phyloP scores from a whole-genome alignment of 1,284 basidiomycete genomes.

The Entoloma clypeatum region DNA sequence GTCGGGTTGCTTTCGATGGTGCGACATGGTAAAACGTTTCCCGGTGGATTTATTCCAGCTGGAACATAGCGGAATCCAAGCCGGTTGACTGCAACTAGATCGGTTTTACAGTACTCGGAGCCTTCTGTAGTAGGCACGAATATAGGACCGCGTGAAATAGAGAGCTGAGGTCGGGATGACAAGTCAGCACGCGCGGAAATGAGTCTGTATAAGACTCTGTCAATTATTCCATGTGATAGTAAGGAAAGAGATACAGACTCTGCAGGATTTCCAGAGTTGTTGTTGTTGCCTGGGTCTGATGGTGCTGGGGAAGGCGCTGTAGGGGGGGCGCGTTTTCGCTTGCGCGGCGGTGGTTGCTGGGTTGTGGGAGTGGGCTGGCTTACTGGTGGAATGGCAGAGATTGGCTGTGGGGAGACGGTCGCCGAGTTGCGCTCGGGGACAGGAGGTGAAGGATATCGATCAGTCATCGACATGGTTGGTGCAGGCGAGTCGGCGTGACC shows the following conservation, averaged over 20 bases:
- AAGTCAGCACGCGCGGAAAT: conserved; percentile 62
- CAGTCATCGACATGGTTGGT: conserved; percentile 19
- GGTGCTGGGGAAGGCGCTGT: conserved; percentile 43
- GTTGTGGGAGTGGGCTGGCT: conserved; percentile 2
- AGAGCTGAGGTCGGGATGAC: conserved; percentile 59
- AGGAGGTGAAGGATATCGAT: conserved; percentile 26
- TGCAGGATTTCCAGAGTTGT: conserved; percentile 30
- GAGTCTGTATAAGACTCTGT: conserved; percentile 36
- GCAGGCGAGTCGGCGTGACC: conserved; percentile 3
- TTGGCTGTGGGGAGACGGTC: conserved; percentile 13
- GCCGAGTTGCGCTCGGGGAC: conserved; percentile 16
- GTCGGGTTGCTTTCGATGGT: conserved; percentile 75
- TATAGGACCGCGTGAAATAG: conserved; percentile 65
- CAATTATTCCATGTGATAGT: neutral
- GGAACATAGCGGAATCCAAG: conserved; percentile 78
- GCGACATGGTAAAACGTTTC: conserved; percentile 60
- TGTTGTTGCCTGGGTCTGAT: conserved; percentile 36
- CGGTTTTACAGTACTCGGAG: conserved; percentile 59
- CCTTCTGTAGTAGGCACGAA: conserved; percentile 57
- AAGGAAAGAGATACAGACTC: conserved; percentile 28
- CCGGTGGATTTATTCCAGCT: conserved; percentile 68
- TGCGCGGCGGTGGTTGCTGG: conserved; percentile 26
- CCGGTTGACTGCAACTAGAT: conserved; percentile 69
- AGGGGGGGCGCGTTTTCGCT: conserved; percentile 38
- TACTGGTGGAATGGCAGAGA: conserved; percentile 5